Evolutionary conservation across 192 early-diverging fungal species (phyloP), one percentile per base, ranked within the genome.

Genomic region (Spizellomyces sp.): DNA sequence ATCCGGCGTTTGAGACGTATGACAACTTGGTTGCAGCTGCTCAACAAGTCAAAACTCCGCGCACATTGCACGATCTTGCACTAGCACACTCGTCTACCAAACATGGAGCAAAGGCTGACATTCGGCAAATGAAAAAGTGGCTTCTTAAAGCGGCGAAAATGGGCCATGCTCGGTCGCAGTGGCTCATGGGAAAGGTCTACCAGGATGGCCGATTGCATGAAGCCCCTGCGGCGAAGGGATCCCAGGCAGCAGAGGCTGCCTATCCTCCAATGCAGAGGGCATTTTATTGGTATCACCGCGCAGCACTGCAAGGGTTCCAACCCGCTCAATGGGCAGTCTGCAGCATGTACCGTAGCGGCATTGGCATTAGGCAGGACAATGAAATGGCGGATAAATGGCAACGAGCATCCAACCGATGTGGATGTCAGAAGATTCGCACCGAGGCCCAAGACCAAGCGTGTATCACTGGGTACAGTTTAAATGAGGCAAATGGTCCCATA

Each of bases 211-310:
- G 67, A 27, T 14, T 69, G 22, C 27, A 15, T n/a, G 67, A 69
- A 12, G 55, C 48, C 43, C 36, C 64, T 5, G 6, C 8, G 27
- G 14, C 67, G 56, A 15, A 14, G 44, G 58, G 17, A 52, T 17
- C 19, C 10, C 12, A n/a, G 36, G 22, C 45, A 43, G 41, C 3
- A 62, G 15, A 15, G 60, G 4, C 9, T n/a, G 6, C 19, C 17
- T 15, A 27, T 22, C 4, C 60, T 41, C 60, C 60, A 62, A 10
- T 57, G 5, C 22, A 77, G 66, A 66, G 67, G 5, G 73, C 77
- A 9, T 79, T 79, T 57, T 79, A 77, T 50, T 79, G 77, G 77
- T 76, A 59, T 71, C 77, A 79, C 43, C 41, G 45, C 12, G 74
- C 77, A 54, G 74, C 74, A 17, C 41, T 79, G 60, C 77, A 79